These are phyloP conservation scores for Pelargonium nanum DNA, from an alignment of 345 rosid species.

Conservation along the genomic window DNA sequence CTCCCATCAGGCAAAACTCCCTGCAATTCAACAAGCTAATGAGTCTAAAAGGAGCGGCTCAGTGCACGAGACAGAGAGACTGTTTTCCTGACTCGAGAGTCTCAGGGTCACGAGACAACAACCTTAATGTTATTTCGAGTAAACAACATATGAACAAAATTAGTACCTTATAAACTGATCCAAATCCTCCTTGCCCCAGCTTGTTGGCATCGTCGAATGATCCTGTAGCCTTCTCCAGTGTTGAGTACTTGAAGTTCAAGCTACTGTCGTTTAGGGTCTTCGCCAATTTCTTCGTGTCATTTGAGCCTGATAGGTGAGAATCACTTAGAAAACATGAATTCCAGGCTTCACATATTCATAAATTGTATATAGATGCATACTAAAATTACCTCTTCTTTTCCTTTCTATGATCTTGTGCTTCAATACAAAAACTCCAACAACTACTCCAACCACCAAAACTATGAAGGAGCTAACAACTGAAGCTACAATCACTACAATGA, in stretches of 20 bases:
- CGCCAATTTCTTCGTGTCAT: conserved; percentile 52
- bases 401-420: conserved; percentile 49
- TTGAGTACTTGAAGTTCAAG: conserved; percentile 87
- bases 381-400: conserved; percentile 56
- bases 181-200: conserved; percentile 96
- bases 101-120: too few relatives aligned
- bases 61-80: too few relatives aligned
- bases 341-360: not conserved
- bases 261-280: conserved; percentile 65
- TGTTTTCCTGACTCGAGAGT: too few relatives aligned
- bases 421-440: conserved; percentile 48
- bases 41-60: not conserved
- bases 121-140: too few relatives aligned
- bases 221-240: conserved; percentile 76
- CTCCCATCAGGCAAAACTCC: conserved; percentile 82
- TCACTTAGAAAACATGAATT: not conserved
- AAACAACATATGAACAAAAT: not conserved
- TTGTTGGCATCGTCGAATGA: conserved; percentile 57
- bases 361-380: not conserved
- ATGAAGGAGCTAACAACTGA: conserved; percentile 57
- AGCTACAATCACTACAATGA: conserved; percentile 48
- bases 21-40: conserved; percentile 18
- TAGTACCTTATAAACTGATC: conserved; percentile 80
- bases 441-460: conserved; percentile 44
- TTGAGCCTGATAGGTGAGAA: conserved; percentile 33